Conservation (phyloP, 2,329 filamentous ascomycete genomes). For the Hypoxylon sp. region DNA sequence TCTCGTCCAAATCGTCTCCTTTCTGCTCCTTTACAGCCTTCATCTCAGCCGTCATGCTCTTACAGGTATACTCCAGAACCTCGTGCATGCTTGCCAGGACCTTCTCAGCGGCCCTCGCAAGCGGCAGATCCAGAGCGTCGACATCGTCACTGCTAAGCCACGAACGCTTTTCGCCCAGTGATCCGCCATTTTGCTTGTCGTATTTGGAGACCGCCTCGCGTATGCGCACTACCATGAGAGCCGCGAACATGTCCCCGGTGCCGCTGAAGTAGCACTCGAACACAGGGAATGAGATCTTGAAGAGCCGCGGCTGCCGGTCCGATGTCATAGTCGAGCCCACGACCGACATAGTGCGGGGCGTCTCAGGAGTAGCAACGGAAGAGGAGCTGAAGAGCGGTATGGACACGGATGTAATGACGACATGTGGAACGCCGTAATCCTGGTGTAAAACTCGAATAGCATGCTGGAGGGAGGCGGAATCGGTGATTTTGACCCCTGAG, state of each 20-base stretch:
- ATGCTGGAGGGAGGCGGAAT: conserved; percentile 78
- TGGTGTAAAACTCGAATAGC: conserved; percentile 85
- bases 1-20: conserved; percentile 64
- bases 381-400: conserved; percentile 67
- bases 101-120: conserved; percentile 87
- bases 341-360: conserved; percentile 68
- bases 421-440: conserved; percentile 83
- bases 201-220: conserved; percentile 79
- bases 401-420: conserved; percentile 92
- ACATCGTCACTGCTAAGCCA: conserved; percentile 87
- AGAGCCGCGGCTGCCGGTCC: conserved; percentile 80
- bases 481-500: conserved; percentile 85
- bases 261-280: conserved; percentile 96
- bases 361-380: conserved; percentile 27
- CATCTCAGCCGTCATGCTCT: conserved; percentile 70
- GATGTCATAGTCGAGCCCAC: conserved; percentile 77
- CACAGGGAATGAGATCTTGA: conserved; percentile 87
- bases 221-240: conserved; percentile 87
- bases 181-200: conserved; percentile 20
- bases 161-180: conserved; percentile 68
- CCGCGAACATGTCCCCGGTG: conserved; percentile 98
- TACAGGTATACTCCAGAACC: conserved; percentile 78
- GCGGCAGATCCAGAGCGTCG: conserved; percentile 77
- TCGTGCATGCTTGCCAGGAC: conserved; percentile 94
- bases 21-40: conserved; percentile 61